Evolutionary conservation across 2,329 filamentous ascomycete species (phyloP), one percentile per base, ranked within the genome.

Genomic region (Colletotrichum sp.): DNA sequence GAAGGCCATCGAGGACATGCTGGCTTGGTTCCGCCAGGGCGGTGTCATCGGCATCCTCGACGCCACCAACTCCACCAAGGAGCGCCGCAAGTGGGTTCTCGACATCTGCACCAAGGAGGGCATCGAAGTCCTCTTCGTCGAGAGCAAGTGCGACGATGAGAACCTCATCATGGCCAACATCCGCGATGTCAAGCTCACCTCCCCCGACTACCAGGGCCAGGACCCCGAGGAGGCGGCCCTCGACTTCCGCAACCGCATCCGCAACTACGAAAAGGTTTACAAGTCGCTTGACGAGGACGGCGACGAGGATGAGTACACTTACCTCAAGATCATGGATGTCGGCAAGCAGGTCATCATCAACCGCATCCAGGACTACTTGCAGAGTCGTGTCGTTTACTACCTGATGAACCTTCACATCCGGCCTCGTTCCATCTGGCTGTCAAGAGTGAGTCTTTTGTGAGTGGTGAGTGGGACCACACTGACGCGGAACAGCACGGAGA

Each of bases 351-450:
- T 98, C 82, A 97, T 98, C 82, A 98, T 99, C 90, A 99, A 98
- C 87, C 93, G 94, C 82, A 98, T 99, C 81, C 94, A 96, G 83
- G 97, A 99, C 85, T 99, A 99, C 82, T 89, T 99, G 32, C 97
- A 98, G 84, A 98, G 95, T 84, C 93, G 97, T 74, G 93, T 99
- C 60, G 96, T 99, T 61, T 99, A 99, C 86, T 99, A 98, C 84
- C 92, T 98, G 74, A 98, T 98, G 93, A 99, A 98, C 83, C 89
- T 99, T 52, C 97, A 99, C 86, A 99, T 99, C 84, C 96, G 96
- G 78, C 96, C 96, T 22, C 92, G 97, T 72, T 98, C 96, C 6
- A 98, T 99, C 79, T 99, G 97, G 97, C 88, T 99, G 67, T 98
- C 97, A 79, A 90, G 97, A 78, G 95, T 96, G 88, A 85, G 93